Base-by-base conservation (phyloP, 179 eudicot species). In the Silene noctiflora region DNA sequence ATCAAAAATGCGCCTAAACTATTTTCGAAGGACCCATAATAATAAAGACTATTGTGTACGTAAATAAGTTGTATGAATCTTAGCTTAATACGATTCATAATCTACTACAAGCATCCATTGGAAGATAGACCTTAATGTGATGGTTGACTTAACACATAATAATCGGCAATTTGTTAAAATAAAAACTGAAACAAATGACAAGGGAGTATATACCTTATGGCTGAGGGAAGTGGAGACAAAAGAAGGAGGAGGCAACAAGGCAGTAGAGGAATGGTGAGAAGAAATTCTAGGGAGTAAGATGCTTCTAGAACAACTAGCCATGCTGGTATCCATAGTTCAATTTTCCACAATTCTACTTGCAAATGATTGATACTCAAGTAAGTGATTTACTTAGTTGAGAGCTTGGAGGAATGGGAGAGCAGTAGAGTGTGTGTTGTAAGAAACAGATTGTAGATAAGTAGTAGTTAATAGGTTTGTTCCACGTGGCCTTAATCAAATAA, bases 241-340 rank as follows among this genome's bases (percentile, higher is more conserved):
- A 19, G 96, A 69, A 9, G 91, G 78, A 31, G 91, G 78, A 31
- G 87, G 79, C 39, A 86, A 81, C 11, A 89, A 74, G 1, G 89
- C 74, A 79, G 94, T 72, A 2, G 99, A 70, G 2, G 99, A 87
- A 31, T 88, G 91, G 21, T 84, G 91, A 72, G 96, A 86, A 61
- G 94, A 80, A 56, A 82, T 84, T 76, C 80, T 86, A 20, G 98
- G 94, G 62, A 89, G 77, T 79, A 90, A 66, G 19, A 88, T 77
- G 56, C 87, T 89, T 59, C 89, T 91, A 24, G 98, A 85, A 35
- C 86, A 90, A 81, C 91, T 86, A n/a, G 93, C 86, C 73, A 93
- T 85, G 61, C 90, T 76, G 27, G 94, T 77, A 84, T 96, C 98
- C 98, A 93, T 96, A 3, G 0, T 78, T 59, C 12, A 51, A 42